A percentile compares a stretch with the other conserved stretches of the same genome.
Evolutionary conservation across 2,329 filamentous ascomycete genomes (phyloP).

Genomic region (Elsinoe perseae): DNA sequence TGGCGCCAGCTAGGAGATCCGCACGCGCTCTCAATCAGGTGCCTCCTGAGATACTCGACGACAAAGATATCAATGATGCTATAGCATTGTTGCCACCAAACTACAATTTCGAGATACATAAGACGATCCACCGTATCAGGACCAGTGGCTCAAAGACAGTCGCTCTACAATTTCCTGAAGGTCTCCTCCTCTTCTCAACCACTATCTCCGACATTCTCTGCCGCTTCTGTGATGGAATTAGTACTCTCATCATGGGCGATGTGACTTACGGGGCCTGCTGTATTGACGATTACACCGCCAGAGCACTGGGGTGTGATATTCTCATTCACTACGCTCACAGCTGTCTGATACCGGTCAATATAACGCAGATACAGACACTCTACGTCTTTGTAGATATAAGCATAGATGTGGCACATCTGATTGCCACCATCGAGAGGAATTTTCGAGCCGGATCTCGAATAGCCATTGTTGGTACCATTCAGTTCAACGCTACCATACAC

Average conservation of each 20-base stretch:
- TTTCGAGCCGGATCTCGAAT: conserved; percentile 79
- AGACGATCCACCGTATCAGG: conserved; percentile 91
- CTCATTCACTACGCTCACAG: conserved; percentile 96
- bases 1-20: conserved; percentile 61
- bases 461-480: conserved; percentile 91
- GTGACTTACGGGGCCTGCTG: conserved; percentile 98
- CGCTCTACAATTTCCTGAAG: conserved; percentile 95
- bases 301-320: conserved; percentile 87
- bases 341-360: conserved; percentile 90
- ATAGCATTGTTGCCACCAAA: conserved; percentile 84
- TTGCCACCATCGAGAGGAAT: conserved; percentile 81
- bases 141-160: conserved; percentile 71
- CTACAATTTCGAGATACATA: conserved; percentile 97
- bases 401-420: conserved; percentile 81
- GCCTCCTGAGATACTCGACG: conserved; percentile 75
- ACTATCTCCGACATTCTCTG: conserved; percentile 95
- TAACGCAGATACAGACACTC: conserved; percentile 92
- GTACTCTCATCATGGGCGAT: conserved; percentile 97
- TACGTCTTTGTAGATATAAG: conserved; percentile 98
- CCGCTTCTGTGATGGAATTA: conserved; percentile 83
- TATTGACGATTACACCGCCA: conserved; percentile 95
- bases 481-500: conserved; percentile 97
- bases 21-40: conserved; percentile 86
- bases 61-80: conserved; percentile 77
- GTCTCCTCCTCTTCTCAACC: conserved; percentile 87